phyloP scores from a whole-genome alignment of 2,329 filamentous ascomycete genomes.

The Calonectria hawksworthii region DNA sequence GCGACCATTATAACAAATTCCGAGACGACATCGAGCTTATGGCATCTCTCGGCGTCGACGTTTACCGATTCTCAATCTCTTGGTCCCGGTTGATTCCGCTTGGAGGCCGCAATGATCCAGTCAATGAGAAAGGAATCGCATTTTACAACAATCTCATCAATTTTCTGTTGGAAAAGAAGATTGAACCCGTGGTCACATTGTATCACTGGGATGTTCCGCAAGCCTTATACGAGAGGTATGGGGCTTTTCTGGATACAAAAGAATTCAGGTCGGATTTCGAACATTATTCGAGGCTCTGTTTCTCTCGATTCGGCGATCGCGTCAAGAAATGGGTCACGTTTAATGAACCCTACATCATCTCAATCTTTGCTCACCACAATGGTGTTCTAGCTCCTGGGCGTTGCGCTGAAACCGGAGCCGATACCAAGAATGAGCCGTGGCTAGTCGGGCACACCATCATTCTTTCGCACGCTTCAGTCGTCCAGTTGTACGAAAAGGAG shows the following conservation, averaged over 20 bases:
- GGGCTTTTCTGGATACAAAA: conserved; percentile 36
- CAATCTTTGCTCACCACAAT: conserved; percentile 41
- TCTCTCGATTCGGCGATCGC: conserved; percentile 50
- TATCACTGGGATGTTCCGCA: conserved; percentile 36
- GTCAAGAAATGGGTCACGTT: conserved; percentile 49
- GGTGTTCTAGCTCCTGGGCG: conserved; percentile 37
- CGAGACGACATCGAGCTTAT: conserved; percentile 69
- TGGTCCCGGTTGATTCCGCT: conserved; percentile 75
- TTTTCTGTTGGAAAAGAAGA: conserved; percentile 65
- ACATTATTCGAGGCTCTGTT: conserved; percentile 45
- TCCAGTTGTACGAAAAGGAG: conserved; percentile 30
- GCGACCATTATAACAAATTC: conserved; percentile 53
- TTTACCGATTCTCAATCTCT: conserved; percentile 73
- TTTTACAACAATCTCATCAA: conserved; percentile 71
- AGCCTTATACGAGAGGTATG: conserved; percentile 44
- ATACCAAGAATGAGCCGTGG: conserved; percentile 40
- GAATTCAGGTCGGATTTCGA: conserved; percentile 41
- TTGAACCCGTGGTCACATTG: conserved; percentile 56
- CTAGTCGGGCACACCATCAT: conserved; percentile 35
- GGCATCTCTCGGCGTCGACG: conserved; percentile 66
- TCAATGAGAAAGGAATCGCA: conserved; percentile 70
- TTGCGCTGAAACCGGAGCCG: background rate
- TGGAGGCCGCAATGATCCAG: conserved; percentile 69
- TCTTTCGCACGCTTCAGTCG: conserved; percentile 33
- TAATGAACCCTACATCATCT: conserved; percentile 47